A percentile compares a stretch with the other conserved stretches of the same genome.
Conservation (phyloP, 371 early-diverging fungal genomes). For the Parasitella parasitica region DNA sequence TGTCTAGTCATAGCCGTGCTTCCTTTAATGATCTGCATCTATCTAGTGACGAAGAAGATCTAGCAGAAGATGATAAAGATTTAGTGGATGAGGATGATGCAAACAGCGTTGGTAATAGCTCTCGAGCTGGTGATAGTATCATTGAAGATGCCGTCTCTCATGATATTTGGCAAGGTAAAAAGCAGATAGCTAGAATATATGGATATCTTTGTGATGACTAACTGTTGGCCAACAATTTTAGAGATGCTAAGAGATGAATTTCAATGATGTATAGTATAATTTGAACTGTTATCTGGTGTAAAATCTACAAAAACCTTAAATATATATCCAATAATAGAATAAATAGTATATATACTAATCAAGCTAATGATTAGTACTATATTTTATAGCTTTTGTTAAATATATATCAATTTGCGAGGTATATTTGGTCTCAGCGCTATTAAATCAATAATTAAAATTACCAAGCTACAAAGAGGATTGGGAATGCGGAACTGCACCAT, state of each 20-base stretch:
- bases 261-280: neutral
- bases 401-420: no score
- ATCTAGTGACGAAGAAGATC: constrained; percentile 17
- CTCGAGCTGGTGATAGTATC: neutral
- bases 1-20: neutral
- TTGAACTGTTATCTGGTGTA: no score
- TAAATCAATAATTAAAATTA: no score
- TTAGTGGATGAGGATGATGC: neutral
- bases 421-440: no score
- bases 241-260: constrained; percentile 21
- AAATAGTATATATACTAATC: no score
- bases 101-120: neutral
- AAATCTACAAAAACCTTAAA: no score
- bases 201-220: neutral
- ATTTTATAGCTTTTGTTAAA: no score
- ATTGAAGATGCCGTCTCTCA: constrained; percentile 18
- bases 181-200: neutral
- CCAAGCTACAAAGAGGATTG: no score
- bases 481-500: no score
- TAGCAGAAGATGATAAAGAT: neutral
- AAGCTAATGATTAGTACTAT: no score
- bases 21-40: constrained; percentile 12
- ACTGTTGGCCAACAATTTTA: no score
- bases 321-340: no score
- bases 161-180: constrained; percentile 24